Conservation (phyloP, 108 stramenopile genomes). For the Cyclotella kingstonii region DNA sequence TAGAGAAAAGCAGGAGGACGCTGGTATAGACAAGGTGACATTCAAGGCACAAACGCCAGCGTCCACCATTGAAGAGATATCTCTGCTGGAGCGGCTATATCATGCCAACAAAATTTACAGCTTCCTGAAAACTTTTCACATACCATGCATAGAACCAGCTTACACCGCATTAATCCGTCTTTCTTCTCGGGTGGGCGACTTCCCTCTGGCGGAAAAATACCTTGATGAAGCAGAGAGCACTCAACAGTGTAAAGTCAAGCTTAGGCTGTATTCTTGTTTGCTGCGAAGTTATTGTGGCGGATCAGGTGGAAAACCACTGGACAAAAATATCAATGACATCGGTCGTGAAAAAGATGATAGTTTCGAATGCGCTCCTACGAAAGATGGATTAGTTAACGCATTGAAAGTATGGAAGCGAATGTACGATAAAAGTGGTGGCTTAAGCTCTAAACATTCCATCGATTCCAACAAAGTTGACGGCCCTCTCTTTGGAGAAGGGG, state of each 20-base stretch:
- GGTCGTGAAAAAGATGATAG: not conserved
- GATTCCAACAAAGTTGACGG: not conserved
- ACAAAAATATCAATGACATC: not conserved
- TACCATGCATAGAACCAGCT: conserved; percentile 77
- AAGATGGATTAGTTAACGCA: conserved; percentile 43
- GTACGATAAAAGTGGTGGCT: conserved; percentile 40
- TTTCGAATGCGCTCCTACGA: not conserved
- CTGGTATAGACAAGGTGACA: not conserved
- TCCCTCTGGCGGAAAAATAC: conserved; percentile 47
- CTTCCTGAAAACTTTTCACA: conserved; percentile 52
- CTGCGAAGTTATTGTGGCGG: conserved; percentile 63
- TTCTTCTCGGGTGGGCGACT: conserved; percentile 49
- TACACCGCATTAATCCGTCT: conserved; percentile 80
- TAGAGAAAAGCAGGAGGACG: no score
- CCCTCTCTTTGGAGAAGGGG: conserved; percentile 40
- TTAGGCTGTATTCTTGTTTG: conserved; percentile 71
- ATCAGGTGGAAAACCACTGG: conserved; percentile 7
- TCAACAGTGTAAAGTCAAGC: conserved; percentile 72
- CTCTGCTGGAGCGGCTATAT: conserved; percentile 41
- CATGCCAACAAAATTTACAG: conserved; percentile 69
- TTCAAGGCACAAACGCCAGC: not conserved
- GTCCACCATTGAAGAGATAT: conserved; percentile 2
- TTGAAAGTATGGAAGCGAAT: conserved; percentile 60
- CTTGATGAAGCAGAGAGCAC: conserved; percentile 59
- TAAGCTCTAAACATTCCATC: conserved; percentile 15